phyloP scores from a whole-genome alignment of 1,284 basidiomycete genomes.

The Cryptococcus hybrid region DNA sequence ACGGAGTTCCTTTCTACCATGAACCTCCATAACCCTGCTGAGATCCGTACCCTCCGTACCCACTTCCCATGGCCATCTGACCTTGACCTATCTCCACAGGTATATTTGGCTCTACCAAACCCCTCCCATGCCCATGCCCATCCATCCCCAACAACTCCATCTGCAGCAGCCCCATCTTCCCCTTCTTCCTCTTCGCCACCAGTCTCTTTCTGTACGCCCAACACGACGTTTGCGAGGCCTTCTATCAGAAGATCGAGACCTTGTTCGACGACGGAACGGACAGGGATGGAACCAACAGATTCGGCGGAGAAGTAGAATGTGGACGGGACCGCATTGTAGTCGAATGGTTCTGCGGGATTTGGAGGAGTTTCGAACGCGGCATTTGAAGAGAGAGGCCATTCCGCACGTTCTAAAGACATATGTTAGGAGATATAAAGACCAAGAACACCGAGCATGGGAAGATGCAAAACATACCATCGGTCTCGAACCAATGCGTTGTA shows the following conservation, averaged over 20 bases:
- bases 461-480: slow-evolving; percentile 53
- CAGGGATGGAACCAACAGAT: slow-evolving; percentile 81
- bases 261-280: slow-evolving; percentile 83
- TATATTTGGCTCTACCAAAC: slow-evolving; percentile 34
- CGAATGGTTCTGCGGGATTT: slow-evolving; percentile 75
- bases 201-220: slow-evolving; percentile 50
- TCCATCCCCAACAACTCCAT: too few relatives aligned
- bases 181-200: slow-evolving; percentile 42
- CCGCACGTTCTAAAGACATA: slow-evolving; percentile 54
- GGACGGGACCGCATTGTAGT: slow-evolving; percentile 79
- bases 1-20: neutral
- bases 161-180: slow-evolving; percentile 5
- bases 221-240: slow-evolving; percentile 75
- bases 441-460: neutral
- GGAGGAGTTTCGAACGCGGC: slow-evolving; percentile 76
- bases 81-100: slow-evolving; percentile 2
- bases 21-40: neutral
- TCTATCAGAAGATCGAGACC: slow-evolving; percentile 76
- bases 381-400: slow-evolving; percentile 82
- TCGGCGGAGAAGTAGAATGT: slow-evolving; percentile 92
- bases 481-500: slow-evolving; percentile 95
- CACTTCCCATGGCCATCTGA: neutral
- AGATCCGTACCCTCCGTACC: neutral
- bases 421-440: too few relatives aligned
- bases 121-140: slow-evolving; percentile 7